These are phyloP conservation scores for Ophiostoma sp. DNA, from an alignment of 2,329 filamentous ascomycete genomes.

Conservation along the genomic window DNA sequence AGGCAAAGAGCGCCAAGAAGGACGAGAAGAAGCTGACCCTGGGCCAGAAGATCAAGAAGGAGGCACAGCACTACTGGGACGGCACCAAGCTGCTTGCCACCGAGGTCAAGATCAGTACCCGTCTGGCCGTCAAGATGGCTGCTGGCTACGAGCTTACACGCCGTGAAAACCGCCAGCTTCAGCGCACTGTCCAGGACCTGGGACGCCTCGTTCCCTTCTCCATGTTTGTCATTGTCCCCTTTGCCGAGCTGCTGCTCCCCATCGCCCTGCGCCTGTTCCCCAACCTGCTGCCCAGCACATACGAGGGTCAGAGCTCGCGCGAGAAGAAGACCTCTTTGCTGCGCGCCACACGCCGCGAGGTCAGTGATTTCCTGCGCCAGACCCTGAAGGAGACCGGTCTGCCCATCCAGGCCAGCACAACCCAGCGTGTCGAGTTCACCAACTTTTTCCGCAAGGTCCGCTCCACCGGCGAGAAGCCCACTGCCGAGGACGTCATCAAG, in stretches of 20 bases:
- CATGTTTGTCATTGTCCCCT: constrained; percentile 93
- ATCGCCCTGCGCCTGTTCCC: constrained; percentile 92
- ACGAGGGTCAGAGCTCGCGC: constrained; percentile 84
- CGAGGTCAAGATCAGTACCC: constrained; percentile 88
- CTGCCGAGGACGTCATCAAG: constrained; percentile 87
- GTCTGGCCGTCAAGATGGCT: constrained; percentile 92
- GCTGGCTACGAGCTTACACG: constrained; percentile 94
- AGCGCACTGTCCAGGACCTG: constrained; percentile 89
- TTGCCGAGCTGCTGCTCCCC: constrained; percentile 87
- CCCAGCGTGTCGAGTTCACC: constrained; percentile 87
- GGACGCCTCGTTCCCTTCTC: constrained; percentile 91
- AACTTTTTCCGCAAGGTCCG: constrained; percentile 97
- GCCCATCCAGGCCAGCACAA: constrained; percentile 74
- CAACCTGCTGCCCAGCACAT: constrained; percentile 94
- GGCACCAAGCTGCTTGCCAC: constrained; percentile 90
- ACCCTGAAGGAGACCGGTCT: constrained; percentile 92
- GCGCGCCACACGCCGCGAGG: constrained; percentile 83
- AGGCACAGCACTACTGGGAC: constrained; percentile 94
- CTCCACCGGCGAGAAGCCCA: constrained; percentile 83
- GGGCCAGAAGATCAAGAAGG: constrained; percentile 91
- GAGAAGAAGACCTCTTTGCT: constrained; percentile 80
- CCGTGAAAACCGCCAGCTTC: constrained; percentile 86
- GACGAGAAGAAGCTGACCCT: constrained; percentile 82
- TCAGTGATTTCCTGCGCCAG: constrained; percentile 80
- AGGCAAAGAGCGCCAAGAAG: constrained; percentile 56